Base-by-base conservation (phyloP, 1,284 basidiomycete genomes). In the Acaromyces ingoldii region DNA sequence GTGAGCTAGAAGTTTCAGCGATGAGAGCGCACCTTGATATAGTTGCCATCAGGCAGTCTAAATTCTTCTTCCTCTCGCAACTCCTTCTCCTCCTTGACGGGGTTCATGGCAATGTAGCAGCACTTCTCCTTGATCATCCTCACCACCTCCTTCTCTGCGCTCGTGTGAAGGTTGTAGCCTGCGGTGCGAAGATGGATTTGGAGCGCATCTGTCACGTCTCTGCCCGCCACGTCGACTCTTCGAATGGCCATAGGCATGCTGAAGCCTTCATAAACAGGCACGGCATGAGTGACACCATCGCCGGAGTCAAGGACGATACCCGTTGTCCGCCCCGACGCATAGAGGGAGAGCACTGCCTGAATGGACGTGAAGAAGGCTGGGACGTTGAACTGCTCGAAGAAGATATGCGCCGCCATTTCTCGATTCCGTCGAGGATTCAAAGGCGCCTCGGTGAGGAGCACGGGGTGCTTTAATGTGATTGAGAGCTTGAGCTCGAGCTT, bases 181-280 rank as follows among this genome's bases (percentile, higher is more conserved):
- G 89, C 84, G 77, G 96, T 97, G 51, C 95, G 86, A 15, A 99
- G 82, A 28, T 97, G 82, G 4, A 95, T 79, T 75, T 98, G 95
- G 30, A 99, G 82, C 69, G 97, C 85, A 70, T 98, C 91, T 21
- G 95, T 98, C 37, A 99, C 89, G 66, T 76, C 90, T 85, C 91
- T 82, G 65, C 95, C 95, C 21, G 95, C 95, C 5, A 99, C 84
- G 76, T 99, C 95, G 54, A 99, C 81, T 58, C 95, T 80, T 49
- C 91, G 85, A 63, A 98, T 93, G 31, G 95, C 93, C 74, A 98
- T 91, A 31, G 93, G 92, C 89, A 98, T 96, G 7, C 90, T 92
- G 79, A 98, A 98, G 0, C 95, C 95, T 76, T 99, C 95, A 71
- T 95, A 99, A 9, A 99, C 95, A 2, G 95, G 95, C 2, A 99